These are phyloP conservation scores for Rubroboletus pulcherrimus DNA, from an alignment of 768 basidiomycete species.

Conservation along the genomic window DNA sequence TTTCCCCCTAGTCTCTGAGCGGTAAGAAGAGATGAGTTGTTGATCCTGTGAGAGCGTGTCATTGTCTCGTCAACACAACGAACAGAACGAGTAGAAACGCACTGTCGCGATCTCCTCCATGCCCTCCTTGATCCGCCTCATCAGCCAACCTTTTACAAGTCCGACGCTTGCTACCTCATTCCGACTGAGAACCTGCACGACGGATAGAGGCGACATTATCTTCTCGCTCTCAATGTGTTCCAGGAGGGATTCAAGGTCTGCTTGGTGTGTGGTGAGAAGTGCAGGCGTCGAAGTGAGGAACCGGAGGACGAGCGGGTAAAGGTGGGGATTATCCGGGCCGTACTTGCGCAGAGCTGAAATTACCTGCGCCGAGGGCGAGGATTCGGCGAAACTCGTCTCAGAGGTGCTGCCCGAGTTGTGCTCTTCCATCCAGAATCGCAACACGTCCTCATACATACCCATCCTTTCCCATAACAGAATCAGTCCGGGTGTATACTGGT, in stretches of 20 bases:
- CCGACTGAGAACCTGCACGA: constrained; percentile 83
- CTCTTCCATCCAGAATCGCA: constrained; percentile 89
- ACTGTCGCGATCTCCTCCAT: constrained; percentile 79
- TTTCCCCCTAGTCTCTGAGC: too few relatives aligned
- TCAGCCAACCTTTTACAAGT: constrained; percentile 87
- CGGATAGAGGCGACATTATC: constrained; percentile 85
- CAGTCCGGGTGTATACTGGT: constrained; percentile 76
- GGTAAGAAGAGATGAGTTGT: too few relatives aligned
- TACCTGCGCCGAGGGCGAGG: constrained; percentile 44
- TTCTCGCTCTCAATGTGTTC: constrained; percentile 74
- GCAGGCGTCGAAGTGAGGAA: constrained; percentile 84
- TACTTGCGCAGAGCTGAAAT: constrained; percentile 72
- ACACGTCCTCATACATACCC: constrained; percentile 94
- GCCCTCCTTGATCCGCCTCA: constrained; percentile 69
- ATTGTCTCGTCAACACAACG: too few relatives aligned
- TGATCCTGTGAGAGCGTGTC: too few relatives aligned
- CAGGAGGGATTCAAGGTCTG: constrained; percentile 68
- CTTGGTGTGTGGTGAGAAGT: constrained; percentile 64
- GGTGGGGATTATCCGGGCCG: constrained; percentile 63
- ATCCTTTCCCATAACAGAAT: constrained; percentile 90
- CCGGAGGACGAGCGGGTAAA: constrained; percentile 85
- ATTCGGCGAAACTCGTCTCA: constrained; percentile 25
- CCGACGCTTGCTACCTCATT: constrained; percentile 91
- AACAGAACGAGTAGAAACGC: too few relatives aligned
- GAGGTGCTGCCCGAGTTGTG: constrained; percentile 29